Evolutionary conservation across 768 basidiomycete genomes (phyloP), one percentile per base, ranked within the genome.

Genomic region (Russula ochroleuca): DNA sequence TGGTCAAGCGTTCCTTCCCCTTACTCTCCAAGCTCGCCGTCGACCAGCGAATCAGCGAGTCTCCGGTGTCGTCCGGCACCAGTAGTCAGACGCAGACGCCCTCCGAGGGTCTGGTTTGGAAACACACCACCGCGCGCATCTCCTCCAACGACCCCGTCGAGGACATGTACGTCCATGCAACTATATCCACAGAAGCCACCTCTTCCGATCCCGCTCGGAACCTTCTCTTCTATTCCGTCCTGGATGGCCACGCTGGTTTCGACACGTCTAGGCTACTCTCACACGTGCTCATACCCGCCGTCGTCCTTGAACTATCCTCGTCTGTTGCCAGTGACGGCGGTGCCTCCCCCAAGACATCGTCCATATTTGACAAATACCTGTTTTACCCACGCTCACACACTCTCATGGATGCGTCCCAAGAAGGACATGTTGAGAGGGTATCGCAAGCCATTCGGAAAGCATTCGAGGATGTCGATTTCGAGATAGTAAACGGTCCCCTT

Each of bases 91-190:
- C 75, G n/a, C 75, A 81, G 51, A 62, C 76, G 14, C 77, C 83
- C 47, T 84, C 83, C 0, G 78, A 78, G 37, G 85, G 86, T 19
- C 75, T 83, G 57, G 74, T 79, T 14, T 92, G 90, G 90, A 85
- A 81, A 67, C 87, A 88, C 74, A 81, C 87, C 53, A 95, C 88
- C 3, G 90, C 92, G 19, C 82, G 80, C 40, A 77, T 98, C 41
- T 79, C 90, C 0, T 88, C 93, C 3, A 99, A 99, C 71, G 84
- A 89, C 63, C 92, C 94, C 10, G 86, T 97, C 57, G 97, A 99
- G 75, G 97, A 99, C 72, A 86, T 92, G 31, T 82, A 87, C 67
- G 83, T 89, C 3, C 80, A 81, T 64, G 84, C 86, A 61, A 77
- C 94, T 65, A 76, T 96, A 54, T 73, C 81, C 67, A 79, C 86